A percentile compares a stretch with the other conserved stretches of the same genome.
These are phyloP conservation scores for Cinchona pubescens DNA, from an alignment of 257 asterid genomes.

Conservation along the genomic window DNA sequence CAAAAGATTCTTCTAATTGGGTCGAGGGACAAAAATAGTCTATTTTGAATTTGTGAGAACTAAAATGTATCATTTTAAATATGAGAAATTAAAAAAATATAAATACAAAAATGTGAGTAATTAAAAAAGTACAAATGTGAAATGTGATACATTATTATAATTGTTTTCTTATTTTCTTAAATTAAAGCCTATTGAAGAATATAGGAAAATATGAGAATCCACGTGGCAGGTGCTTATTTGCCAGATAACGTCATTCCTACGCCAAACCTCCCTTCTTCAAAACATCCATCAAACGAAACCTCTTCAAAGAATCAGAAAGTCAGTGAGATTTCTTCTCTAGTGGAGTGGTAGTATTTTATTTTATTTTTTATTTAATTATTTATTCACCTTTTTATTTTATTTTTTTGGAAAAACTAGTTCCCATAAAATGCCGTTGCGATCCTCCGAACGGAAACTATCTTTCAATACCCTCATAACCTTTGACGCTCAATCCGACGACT, in stretches of 20 bases:
- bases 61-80: no score
- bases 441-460: slow-evolving; percentile 54
- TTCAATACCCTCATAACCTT: slow-evolving; percentile 53
- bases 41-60: no score
- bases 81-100: no score
- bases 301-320: neutral
- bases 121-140: no score
- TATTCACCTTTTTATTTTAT: neutral
- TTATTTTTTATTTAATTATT: neutral
- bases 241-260: neutral
- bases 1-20: no score
- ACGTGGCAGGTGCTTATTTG: neutral
- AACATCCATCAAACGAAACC: neutral
- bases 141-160: no score
- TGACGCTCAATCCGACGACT: slow-evolving; percentile 36
- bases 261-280: neutral
- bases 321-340: neutral
- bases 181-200: neutral
- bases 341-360: no score
- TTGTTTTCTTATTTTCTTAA: no score
- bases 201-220: neutral
- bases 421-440: slow-evolving; percentile 48
- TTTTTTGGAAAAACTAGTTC: neutral
- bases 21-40: no score
- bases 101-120: no score